Evolutionary conservation across 148 eudicot species (phyloP).

Genomic region (Camellia sinensis): DNA sequence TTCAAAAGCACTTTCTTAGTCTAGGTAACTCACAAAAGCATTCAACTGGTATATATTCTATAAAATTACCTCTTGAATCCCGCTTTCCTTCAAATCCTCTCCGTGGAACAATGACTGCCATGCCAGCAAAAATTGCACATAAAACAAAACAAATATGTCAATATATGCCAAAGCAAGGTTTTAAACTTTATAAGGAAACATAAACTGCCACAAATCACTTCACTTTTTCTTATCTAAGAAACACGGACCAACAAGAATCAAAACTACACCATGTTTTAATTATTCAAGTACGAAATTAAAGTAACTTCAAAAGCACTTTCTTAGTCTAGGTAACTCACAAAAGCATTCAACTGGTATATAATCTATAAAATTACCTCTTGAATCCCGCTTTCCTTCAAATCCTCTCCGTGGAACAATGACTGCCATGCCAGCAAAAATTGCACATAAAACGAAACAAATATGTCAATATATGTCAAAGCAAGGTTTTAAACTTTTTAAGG

Average conservation of each 20-base stretch:
- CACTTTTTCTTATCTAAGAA: neutral
- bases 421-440: constrained; percentile 30
- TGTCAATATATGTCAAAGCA: constrained; percentile 4
- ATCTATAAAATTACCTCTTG: constrained; percentile 61
- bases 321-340: neutral
- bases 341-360: neutral
- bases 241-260: no score
- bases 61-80: constrained; percentile 77
- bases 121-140: constrained; percentile 9
- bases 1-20: neutral
- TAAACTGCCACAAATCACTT: neutral
- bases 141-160: constrained; percentile 10
- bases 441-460: neutral
- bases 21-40: neutral
- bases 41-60: neutral
- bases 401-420: constrained; percentile 84
- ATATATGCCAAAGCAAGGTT: neutral
- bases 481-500: constrained; percentile 1
- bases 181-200: constrained; percentile 1
- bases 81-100: constrained; percentile 69
- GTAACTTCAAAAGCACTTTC: neutral
- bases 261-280: neutral
- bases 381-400: constrained; percentile 66
- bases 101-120: constrained; percentile 78
- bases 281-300: constrained; percentile 8